Evolutionary conservation across 176 grass and related monocot genomes (phyloP).

Genomic region (Tillandsia leiboldiana): DNA sequence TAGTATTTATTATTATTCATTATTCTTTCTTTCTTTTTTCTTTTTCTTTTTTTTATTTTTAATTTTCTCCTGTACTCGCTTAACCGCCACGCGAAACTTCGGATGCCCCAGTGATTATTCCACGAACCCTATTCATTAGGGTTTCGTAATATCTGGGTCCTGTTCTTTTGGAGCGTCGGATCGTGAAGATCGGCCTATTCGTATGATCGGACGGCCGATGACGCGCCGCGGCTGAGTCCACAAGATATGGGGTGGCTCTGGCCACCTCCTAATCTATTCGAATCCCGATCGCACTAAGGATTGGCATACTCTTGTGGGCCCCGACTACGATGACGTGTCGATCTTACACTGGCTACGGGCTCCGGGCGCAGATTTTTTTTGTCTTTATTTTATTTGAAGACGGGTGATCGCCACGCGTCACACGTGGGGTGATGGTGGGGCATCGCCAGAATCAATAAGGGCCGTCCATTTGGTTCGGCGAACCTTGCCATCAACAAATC

Average conservation of each 20-base stretch:
- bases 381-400: too few relatives aligned
- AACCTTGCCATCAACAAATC: too few relatives aligned
- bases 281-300: not conserved
- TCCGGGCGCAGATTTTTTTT: too few relatives aligned
- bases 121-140: conserved; percentile 6
- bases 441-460: too few relatives aligned
- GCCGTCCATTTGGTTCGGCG: too few relatives aligned
- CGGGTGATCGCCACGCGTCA: too few relatives aligned
- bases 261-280: not conserved
- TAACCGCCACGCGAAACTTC: too few relatives aligned
- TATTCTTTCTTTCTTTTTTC: not conserved
- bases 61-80: too few relatives aligned
- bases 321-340: too few relatives aligned
- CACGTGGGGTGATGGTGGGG: too few relatives aligned
- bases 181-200: conserved; percentile 2
- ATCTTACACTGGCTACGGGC: too few relatives aligned
- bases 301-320: too few relatives aligned
- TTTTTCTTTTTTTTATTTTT: not conserved
- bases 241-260: not conserved
- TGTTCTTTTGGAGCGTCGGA: not conserved
- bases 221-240: not conserved
- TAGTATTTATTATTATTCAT: not conserved
- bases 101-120: not conserved
- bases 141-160: not conserved
- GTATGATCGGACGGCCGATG: not conserved